Evolutionary conservation across 495 filamentous ascomycete genomes (phyloP).

Genomic region (Glonium stellatum): DNA sequence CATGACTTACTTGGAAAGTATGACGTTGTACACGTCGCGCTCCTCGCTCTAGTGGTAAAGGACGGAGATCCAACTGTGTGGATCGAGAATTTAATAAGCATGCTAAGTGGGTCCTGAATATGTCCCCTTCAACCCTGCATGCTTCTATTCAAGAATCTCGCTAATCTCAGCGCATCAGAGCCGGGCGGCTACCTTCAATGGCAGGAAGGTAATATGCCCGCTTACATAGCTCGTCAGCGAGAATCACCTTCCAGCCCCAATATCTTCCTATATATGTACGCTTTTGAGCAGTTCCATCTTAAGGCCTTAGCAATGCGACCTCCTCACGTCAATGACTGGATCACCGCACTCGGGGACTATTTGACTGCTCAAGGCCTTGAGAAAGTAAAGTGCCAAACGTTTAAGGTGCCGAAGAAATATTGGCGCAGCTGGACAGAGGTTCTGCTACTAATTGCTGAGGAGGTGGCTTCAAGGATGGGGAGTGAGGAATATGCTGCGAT

Average conservation of each 20-base stretch:
- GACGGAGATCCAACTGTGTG: not conserved
- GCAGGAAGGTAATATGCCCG: not conserved
- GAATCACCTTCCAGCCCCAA: not conserved
- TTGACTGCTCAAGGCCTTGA: not conserved
- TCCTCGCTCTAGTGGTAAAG: not conserved
- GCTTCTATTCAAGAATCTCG: too few relatives aligned
- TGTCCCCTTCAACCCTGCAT: too few relatives aligned
- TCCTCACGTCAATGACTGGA: not conserved
- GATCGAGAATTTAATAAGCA: slow-evolving; percentile 2
- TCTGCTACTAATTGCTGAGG: not conserved
- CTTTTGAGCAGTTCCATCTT: slow-evolving; percentile 2
- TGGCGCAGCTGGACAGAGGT: not conserved
- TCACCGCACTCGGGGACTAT: not conserved
- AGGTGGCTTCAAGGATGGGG: not conserved
- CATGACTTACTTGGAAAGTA: slow-evolving; percentile 1
- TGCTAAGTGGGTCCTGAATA: too few relatives aligned
- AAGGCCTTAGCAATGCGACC: not conserved
- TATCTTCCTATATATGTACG: not conserved
- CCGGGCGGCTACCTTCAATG: slow-evolving; percentile 1
- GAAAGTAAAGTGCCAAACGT: not conserved
- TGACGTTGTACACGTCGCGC: not conserved
- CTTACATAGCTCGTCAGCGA: not conserved
- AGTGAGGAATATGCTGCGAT: not conserved
- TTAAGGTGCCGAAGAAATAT: not conserved
- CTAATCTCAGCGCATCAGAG: not conserved